Percentiles rank a stretch among this genome's conserved stretches.
Evolutionary conservation across 2,329 filamentous ascomycete species (phyloP).

Genomic region (Sordariomycetes sp.): DNA sequence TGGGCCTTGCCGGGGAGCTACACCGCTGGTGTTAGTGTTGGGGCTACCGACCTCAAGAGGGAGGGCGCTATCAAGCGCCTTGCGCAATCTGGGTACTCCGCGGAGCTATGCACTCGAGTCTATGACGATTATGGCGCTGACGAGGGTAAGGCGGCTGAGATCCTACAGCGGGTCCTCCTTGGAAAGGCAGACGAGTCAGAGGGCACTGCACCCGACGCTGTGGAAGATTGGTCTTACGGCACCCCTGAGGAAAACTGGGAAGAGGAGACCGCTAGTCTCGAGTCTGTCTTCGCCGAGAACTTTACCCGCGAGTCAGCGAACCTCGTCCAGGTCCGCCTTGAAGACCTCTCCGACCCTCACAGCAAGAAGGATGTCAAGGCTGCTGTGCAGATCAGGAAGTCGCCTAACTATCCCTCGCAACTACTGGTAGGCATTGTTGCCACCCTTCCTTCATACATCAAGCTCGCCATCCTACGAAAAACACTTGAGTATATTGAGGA

Average conservation of each 20-base stretch:
- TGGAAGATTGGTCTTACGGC: conserved; percentile 30
- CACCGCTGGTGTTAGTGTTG: conserved; percentile 79
- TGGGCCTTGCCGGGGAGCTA: conserved; percentile 93
- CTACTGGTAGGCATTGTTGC: conserved; percentile 60
- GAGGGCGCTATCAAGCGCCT: conserved; percentile 78
- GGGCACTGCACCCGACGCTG: conserved; percentile 31
- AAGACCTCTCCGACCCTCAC: conserved; percentile 35
- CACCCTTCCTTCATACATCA: conserved; percentile 81
- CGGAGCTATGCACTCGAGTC: conserved; percentile 70
- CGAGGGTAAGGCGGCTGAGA: conserved; percentile 67
- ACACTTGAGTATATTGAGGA: conserved; percentile 61
- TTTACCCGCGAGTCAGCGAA: conserved; percentile 51
- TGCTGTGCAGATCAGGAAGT: conserved; percentile 56
- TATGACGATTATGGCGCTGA: conserved; percentile 61
- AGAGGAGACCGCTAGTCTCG: conserved; percentile 74
- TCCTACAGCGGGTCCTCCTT: conserved; percentile 51
- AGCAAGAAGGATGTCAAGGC: conserved; percentile 39
- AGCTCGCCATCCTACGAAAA: conserved; percentile 75
- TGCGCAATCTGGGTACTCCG: conserved; percentile 71
- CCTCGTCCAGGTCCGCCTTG: conserved; percentile 61
- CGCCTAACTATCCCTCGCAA: conserved; percentile 61
- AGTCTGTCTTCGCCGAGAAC: conserved; percentile 74
- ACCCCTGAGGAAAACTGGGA: conserved; percentile 61
- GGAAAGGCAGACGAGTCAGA: conserved; percentile 3
- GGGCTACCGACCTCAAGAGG: conserved; percentile 66